Percentiles rank a stretch among this genome's conserved stretches.
These are phyloP conservation scores for Astrothelium subdiscretum DNA, from an alignment of 495 filamentous ascomycete species.

Conservation along the genomic window DNA sequence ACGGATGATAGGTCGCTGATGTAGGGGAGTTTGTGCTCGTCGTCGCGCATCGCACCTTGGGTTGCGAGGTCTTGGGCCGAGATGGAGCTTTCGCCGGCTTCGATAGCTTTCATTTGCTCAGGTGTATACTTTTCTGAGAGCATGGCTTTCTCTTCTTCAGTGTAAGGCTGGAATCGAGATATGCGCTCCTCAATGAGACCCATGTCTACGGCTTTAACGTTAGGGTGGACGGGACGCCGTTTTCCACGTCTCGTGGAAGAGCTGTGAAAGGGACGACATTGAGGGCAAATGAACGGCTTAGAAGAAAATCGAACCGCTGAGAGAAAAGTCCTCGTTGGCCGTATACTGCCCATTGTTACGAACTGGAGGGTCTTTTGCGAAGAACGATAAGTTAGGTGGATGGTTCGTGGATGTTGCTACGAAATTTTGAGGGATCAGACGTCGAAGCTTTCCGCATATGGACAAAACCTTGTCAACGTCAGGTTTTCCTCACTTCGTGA, in stretches of 20 bases:
- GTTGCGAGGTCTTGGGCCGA: constrained; percentile 63
- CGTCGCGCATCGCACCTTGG: constrained; percentile 54
- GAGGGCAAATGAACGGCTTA: constrained; percentile 33
- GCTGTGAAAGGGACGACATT: constrained; percentile 40
- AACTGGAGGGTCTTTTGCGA: neutral
- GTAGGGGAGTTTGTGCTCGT: constrained; percentile 64
- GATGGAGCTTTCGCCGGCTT: constrained; percentile 76
- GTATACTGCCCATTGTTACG: constrained; percentile 42
- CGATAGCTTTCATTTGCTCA: constrained; percentile 70
- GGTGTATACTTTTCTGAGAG: constrained; percentile 61
- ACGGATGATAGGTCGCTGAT: constrained; percentile 73
- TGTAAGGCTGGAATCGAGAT: constrained; percentile 49
- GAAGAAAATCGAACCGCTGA: constrained; percentile 36
- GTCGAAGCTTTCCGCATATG: neutral
- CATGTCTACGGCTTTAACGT: constrained; percentile 25
- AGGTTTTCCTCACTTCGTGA: neutral
- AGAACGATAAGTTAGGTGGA: neutral
- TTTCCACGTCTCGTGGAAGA: constrained; percentile 24
- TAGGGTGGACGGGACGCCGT: constrained; percentile 27
- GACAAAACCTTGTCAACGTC: neutral
- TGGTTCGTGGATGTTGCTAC: neutral
- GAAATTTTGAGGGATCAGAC: neutral
- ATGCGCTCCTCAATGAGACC: constrained; percentile 18
- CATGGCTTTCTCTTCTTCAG: constrained; percentile 49
- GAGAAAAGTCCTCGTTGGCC: constrained; percentile 48